A percentile compares a stretch with the other conserved stretches of the same genome.
phyloP scores from a whole-genome alignment of 495 filamentous ascomycete species.

The Penicillium malachiteum region DNA sequence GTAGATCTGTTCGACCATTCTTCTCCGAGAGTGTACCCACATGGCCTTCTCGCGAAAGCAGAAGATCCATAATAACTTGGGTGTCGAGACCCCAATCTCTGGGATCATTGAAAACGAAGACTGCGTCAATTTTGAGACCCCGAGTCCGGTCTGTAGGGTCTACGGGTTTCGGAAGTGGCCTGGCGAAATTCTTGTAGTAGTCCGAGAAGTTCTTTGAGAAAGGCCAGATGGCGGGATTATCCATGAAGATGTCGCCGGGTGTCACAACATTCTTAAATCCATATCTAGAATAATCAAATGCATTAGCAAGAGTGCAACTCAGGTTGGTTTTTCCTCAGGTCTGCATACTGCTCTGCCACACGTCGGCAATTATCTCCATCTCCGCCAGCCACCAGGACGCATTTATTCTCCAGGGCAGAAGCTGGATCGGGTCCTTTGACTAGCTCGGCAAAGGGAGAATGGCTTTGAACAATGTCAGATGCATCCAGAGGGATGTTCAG shows the following conservation, averaged over 20 bases:
- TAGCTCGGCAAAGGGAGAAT: slow-evolving; percentile 72
- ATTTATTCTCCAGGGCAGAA: slow-evolving; percentile 60
- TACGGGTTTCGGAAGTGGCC: slow-evolving; percentile 52
- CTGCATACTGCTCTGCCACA: slow-evolving; percentile 62
- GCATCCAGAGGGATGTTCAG: slow-evolving; percentile 59
- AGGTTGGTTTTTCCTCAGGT: neutral
- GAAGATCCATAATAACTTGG: slow-evolving; percentile 75
- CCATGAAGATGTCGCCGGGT: slow-evolving; percentile 76
- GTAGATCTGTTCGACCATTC: slow-evolving; percentile 53
- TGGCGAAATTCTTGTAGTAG: slow-evolving; percentile 60
- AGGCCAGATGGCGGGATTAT: slow-evolving; percentile 75
- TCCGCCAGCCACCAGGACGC: slow-evolving; percentile 79
- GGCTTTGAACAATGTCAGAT: slow-evolving; percentile 75
- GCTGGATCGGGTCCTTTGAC: slow-evolving; percentile 39
- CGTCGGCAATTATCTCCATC: slow-evolving; percentile 70
- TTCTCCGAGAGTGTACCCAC: slow-evolving; percentile 72
- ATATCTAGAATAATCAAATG: slow-evolving; percentile 47
- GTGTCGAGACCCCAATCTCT: slow-evolving; percentile 91
- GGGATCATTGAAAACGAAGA: slow-evolving; percentile 89
- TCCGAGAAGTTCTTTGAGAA: slow-evolving; percentile 62
- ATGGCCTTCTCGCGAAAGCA: slow-evolving; percentile 70
- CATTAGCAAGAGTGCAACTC: neutral
- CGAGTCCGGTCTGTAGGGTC: slow-evolving; percentile 38
- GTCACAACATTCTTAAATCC: slow-evolving; percentile 85
- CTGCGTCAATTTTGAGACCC: slow-evolving; percentile 72